phyloP scores from a whole-genome alignment of 768 basidiomycete species.

The Auriscalpium vulgare region DNA sequence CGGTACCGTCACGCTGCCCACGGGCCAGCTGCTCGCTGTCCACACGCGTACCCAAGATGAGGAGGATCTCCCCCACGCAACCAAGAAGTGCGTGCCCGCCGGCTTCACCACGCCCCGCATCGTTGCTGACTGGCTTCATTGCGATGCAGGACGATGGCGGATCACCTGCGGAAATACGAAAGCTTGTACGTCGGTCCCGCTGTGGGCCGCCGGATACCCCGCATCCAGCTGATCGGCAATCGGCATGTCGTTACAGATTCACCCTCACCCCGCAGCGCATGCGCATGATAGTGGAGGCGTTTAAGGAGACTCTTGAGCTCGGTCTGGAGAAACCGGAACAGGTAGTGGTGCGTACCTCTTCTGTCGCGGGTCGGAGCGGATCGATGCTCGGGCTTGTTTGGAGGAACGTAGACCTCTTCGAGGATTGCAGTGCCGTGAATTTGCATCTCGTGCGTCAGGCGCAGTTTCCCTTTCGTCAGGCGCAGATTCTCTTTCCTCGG shows the following conservation, averaged over 20 bases:
- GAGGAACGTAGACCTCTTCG: too few species aligned
- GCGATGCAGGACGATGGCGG: conserved; percentile 74
- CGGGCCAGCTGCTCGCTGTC: conserved; percentile 74
- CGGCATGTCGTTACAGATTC: conserved; percentile 41
- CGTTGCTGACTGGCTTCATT: conserved; percentile 5
- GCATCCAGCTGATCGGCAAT: conserved; percentile 1
- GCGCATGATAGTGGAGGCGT: conserved; percentile 95
- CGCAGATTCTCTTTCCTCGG: too few species aligned
- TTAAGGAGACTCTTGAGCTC: conserved; percentile 84
- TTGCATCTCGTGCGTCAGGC: too few species aligned
- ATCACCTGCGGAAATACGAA: conserved; percentile 89
- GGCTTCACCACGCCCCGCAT: conserved; percentile 1
- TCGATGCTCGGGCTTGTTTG: too few species aligned
- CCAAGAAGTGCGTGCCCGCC: conserved; percentile 62
- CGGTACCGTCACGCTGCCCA: conserved; percentile 61
- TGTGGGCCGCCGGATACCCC: not conserved
- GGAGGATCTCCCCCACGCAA: conserved; percentile 85
- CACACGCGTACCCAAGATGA: conserved; percentile 86
- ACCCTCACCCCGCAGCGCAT: conserved; percentile 85
- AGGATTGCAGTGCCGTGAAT: too few species aligned
- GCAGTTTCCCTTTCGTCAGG: too few species aligned
- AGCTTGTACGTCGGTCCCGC: conserved; percentile 49
- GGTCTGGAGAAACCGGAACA: conserved; percentile 80
- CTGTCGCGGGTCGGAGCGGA: not conserved
- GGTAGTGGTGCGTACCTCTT: conserved; percentile 64